These are phyloP conservation scores for Pythium biforme DNA, from an alignment of 352 stramenopile genomes.

Conservation along the genomic window DNA sequence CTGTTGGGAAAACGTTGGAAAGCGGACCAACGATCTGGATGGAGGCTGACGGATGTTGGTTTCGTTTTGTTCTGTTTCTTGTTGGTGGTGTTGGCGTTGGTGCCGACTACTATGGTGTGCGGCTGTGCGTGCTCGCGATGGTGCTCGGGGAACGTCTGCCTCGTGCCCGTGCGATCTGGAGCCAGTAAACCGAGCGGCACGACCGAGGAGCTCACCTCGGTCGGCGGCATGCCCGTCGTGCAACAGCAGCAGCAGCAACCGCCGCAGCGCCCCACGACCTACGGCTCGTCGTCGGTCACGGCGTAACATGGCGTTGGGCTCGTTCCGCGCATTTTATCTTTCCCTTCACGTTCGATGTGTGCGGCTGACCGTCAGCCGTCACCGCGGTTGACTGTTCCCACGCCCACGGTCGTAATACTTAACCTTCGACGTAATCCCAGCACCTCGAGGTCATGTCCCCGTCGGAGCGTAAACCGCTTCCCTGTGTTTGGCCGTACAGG, in stretches of 20 bases:
- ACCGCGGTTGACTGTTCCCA: background rate
- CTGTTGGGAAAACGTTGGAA: conserved; percentile 12
- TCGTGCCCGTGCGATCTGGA: conserved; percentile 27
- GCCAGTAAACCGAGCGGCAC: conserved; percentile 30
- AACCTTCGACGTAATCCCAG: background rate
- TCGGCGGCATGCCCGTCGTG: conserved; percentile 30
- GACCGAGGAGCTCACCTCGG: conserved; percentile 27
- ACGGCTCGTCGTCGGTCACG: conserved; percentile 18
- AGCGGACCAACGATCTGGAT: too few species aligned
- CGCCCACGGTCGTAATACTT: background rate
- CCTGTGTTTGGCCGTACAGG: conserved; percentile 11
- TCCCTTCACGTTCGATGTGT: background rate
- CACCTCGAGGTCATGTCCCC: conserved; percentile 13
- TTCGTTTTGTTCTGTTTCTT: background rate
- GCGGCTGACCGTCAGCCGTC: background rate
- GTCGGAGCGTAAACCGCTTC: conserved; percentile 17
- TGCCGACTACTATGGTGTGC: conserved; percentile 13
- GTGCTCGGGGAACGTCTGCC: conserved; percentile 7
- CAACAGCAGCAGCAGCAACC: conserved; percentile 16
- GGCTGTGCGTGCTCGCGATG: conserved; percentile 20
- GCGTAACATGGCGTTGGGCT: background rate
- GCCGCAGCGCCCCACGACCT: conserved; percentile 14
- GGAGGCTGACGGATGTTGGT: conserved; percentile 14
- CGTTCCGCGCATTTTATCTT: too few species aligned
- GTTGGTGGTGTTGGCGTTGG: conserved; percentile 1